Evolutionary conservation across 495 filamentous ascomycete genomes (phyloP).

Genomic region (Aspergillus wentii): DNA sequence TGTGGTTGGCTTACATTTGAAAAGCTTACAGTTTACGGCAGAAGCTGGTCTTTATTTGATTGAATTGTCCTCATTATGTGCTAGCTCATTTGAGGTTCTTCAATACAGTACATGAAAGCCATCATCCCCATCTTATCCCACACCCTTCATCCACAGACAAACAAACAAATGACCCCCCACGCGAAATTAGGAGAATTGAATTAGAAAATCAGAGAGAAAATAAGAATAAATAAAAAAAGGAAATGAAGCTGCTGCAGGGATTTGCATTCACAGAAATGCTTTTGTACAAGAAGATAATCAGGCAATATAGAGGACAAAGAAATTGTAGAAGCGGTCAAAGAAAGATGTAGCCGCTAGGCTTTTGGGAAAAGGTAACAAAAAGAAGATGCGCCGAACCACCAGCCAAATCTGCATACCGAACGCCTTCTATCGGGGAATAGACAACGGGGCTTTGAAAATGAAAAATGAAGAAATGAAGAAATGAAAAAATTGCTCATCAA

Average conservation of each 20-base stretch:
- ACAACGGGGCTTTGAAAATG: slow-evolving; percentile 22
- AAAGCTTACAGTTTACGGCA: no score
- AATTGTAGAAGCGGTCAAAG: slow-evolving; percentile 7
- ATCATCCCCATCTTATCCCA: slow-evolving; percentile 17
- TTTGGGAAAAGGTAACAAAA: slow-evolving; percentile 7
- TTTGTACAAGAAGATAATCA: slow-evolving; percentile 32
- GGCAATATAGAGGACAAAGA: slow-evolving; percentile 17
- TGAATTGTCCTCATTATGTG: slow-evolving; percentile 19
- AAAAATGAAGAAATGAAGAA: slow-evolving; percentile 7
- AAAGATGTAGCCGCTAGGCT: slow-evolving; percentile 8
- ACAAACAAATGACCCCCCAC: not conserved
- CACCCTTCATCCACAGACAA: slow-evolving; percentile 8
- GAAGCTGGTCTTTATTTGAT: no score
- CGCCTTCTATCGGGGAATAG: slow-evolving; percentile 46
- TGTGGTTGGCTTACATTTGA: slow-evolving; percentile 2
- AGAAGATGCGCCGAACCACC: slow-evolving; percentile 25
- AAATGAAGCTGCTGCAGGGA: slow-evolving; percentile 14
- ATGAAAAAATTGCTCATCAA: slow-evolving; percentile 35
- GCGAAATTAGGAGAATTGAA: not conserved
- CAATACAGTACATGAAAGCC: slow-evolving; percentile 27
- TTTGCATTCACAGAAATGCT: slow-evolving; percentile 22
- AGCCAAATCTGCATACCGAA: slow-evolving; percentile 34
- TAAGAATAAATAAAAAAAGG: slow-evolving; percentile 12
- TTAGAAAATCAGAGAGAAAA: slow-evolving; percentile 2
- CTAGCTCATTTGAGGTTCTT: slow-evolving; percentile 20